Evolutionary conservation across 179 eudicot species (phyloP).

Genomic region (Monotropa hypopitys): DNA sequence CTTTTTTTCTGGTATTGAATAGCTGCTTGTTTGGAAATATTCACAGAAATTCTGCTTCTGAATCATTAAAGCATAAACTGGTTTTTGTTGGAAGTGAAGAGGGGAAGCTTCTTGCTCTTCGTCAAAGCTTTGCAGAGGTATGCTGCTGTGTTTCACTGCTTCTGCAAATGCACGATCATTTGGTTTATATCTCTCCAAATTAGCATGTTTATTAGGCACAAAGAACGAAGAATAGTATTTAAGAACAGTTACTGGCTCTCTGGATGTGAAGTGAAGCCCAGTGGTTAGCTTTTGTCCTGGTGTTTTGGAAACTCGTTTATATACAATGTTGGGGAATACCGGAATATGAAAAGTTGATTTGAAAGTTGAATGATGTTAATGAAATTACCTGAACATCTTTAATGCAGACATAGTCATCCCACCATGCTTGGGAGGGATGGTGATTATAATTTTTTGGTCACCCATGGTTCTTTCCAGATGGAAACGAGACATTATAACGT

Average conservation of each 20-base stretch:
- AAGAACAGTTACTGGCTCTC: not conserved
- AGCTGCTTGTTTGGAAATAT: not conserved
- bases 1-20: slow-evolving; percentile 2
- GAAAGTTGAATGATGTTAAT: not conserved
- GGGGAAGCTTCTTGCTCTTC: slow-evolving; percentile 87
- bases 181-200: not conserved
- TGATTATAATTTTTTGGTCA: not conserved
- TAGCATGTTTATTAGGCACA: not conserved
- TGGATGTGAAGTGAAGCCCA: not conserved
- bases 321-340: not conserved
- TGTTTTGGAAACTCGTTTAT: not conserved
- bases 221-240: not conserved
- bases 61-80: slow-evolving; percentile 66
- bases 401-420: not conserved
- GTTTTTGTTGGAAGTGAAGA: slow-evolving; percentile 86
- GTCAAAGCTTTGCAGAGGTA: slow-evolving; percentile 94
- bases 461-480: not conserved
- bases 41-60: slow-evolving; percentile 82
- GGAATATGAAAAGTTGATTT: not conserved
- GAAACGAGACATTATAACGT: not conserved
- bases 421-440: not conserved
- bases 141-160: slow-evolving; percentile 8
- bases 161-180: not conserved
- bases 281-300: not conserved
- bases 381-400: not conserved